Evolutionary conservation across 228 moss, liverwort and hornwort genomes (phyloP), one percentile per base, ranked within the genome.

Genomic region (Sphagnum magellanicum): DNA sequence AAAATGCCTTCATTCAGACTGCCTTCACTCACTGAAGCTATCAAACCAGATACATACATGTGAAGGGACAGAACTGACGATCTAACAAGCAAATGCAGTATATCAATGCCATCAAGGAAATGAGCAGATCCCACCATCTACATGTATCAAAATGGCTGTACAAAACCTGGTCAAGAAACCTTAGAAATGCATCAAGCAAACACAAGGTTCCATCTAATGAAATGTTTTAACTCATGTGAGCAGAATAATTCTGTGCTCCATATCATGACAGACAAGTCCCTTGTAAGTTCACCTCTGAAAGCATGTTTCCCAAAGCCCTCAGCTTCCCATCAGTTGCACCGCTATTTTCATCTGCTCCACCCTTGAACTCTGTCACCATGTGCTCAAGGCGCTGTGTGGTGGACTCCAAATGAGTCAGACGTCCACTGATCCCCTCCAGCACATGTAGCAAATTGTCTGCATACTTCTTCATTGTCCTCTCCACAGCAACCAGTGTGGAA

Each of bases 391-490:
- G 89, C 78, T 84, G 85, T 12, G 95, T 90, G 47, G 80, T 78
- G 6, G 87, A 86, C 65, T 95, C 95, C 72, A 92, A 68, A 72
- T 92, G 92, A 50, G 85, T 81, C 49, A 95, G 89, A 49, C 92
- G 90, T 63, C 87, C 92, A 49, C 81, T 86, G 70, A 95, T 70
- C 5, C 87, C 81, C 71, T 92, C 95, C 76, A 95, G 76, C 79
- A 77, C 81, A 14, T 74, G 85, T 72, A 92, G 72, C 81, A 91
- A 16, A 71, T 92, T 84, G 50, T 92, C 89, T 52, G 86, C 82
- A 9, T 89, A 92, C 85, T 92, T 91, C 76, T 88, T 88, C 92
- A 95, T 87, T 15, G 83, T 88, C 70, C 83, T 83, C 77, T 95
- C 95, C 67, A 95, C 90, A 15, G 90, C 92, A 49, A 79, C 84